Evolutionary conservation across 257 asterid species (phyloP), one percentile per base, ranked within the genome.

Genomic region (Datura wrightii): DNA sequence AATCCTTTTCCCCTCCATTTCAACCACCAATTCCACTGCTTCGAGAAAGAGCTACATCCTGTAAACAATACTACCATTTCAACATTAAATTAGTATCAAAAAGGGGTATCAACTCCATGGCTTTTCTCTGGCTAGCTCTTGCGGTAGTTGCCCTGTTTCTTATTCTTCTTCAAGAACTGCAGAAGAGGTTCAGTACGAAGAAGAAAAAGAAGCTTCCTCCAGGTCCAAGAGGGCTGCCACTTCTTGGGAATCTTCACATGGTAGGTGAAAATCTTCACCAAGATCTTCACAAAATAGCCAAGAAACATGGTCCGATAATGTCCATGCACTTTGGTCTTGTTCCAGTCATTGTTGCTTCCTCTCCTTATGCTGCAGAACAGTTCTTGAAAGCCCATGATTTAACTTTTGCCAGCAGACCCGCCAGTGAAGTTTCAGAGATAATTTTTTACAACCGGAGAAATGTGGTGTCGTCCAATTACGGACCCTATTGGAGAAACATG

Each of bases 331-430:
- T 79, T 58, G 69, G 83, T 58, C 37, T 41, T 58, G 83, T 58
- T 10, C 48, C 69, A 18, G 18, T 54, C 10, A 79, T 79, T 39
- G 67, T 53, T 58, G 83, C 67, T 48, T 82, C 86, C 19, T 62
- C 84, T 1, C 79, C 85, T 67, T 13, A 31, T 58, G 74, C 74
- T 31, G 82, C 85, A 5, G 55, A 85, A 60, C 87, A 53, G 5
- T 80, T 82, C 60, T 79, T 85, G 50, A 85, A 85, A 66, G 79
- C 41, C 4, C 79, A 85, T 67, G 87, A 79, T 65, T 79, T 52
- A 15, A 34, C 18, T 18, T 84, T 62, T 54, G 69, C 86, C 10
- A 52, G 86, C 10, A 60, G 86, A 8, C 86, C 86, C 0, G 34
- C 10, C 11, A 50, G 36, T 50, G 83, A 84, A 46, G 78, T 70